phyloP scores from a whole-genome alignment of 495 filamentous ascomycete species.

The Chaetomium tenue region DNA sequence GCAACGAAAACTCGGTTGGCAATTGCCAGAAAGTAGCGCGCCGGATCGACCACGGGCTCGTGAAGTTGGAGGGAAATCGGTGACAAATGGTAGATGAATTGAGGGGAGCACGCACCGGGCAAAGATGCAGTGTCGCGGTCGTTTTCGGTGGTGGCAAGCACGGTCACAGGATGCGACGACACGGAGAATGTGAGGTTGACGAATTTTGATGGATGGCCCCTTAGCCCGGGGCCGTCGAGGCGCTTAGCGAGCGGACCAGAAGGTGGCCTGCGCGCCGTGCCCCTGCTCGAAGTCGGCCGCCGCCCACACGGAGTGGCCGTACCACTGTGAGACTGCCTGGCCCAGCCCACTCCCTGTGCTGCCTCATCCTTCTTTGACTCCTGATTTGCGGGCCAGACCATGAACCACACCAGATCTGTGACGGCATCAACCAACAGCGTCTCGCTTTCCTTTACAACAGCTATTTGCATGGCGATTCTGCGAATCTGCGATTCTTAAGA shows the following conservation, averaged over 20 bases:
- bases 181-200: slow-evolving; percentile 22
- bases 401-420: background rate
- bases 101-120: slow-evolving; percentile 11
- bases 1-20: slow-evolving; percentile 21
- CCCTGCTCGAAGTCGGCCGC: slow-evolving; percentile 8
- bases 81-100: slow-evolving; percentile 1
- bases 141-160: slow-evolving; percentile 23
- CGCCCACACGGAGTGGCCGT: background rate
- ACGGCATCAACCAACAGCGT: background rate
- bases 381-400: slow-evolving; percentile 13
- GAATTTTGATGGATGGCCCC: slow-evolving; percentile 25
- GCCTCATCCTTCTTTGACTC: background rate
- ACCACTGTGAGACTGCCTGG: background rate
- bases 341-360: background rate
- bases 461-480: background rate
- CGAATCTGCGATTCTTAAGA: too few relatives aligned
- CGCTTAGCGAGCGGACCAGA: slow-evolving; percentile 21
- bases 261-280: slow-evolving; percentile 21
- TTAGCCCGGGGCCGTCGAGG: slow-evolving; percentile 17
- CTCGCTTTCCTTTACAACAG: background rate
- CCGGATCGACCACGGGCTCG: slow-evolving; percentile 1
- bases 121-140: slow-evolving; percentile 15
- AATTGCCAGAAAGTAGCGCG: slow-evolving; percentile 17
- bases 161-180: slow-evolving; percentile 20
- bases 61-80: background rate